These are phyloP conservation scores for Aeschynomene evenia DNA, from an alignment of 306 rosid species.

Conservation along the genomic window DNA sequence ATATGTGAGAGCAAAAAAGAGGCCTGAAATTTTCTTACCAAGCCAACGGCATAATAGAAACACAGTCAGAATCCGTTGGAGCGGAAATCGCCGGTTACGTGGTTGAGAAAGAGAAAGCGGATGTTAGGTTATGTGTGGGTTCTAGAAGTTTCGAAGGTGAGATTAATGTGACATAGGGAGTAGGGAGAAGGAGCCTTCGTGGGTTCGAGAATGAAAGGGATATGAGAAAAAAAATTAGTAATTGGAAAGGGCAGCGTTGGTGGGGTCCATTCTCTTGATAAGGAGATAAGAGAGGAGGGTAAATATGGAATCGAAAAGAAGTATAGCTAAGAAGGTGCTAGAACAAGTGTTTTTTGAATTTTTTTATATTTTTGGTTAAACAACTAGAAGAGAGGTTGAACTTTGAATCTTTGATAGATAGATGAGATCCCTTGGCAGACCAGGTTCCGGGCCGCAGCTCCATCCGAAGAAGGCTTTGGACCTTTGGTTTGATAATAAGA, in stretches of 20 bases:
- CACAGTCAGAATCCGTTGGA: neutral
- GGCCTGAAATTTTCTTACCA: conserved; percentile 4
- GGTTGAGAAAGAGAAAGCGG: conserved; percentile 22
- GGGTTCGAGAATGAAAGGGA: conserved; percentile 57
- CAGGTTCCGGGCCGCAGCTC: conserved; percentile 18
- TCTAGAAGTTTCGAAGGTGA: conserved; percentile 78
- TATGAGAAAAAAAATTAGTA: neutral
- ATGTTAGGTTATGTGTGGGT: conserved; percentile 41
- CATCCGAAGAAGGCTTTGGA: conserved; percentile 8
- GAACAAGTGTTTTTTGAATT: conserved; percentile 23
- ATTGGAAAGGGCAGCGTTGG: neutral
- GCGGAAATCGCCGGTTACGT: conserved; percentile 2
- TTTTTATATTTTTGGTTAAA: too few relatives aligned
- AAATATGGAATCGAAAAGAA: neutral
- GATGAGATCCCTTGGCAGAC: conserved; percentile 8
- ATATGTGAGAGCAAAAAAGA: neutral
- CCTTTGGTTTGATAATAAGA: conserved; percentile 21
- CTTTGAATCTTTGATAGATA: neutral
- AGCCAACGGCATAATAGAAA: conserved; percentile 6
- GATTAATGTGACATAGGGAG: conserved; percentile 27
- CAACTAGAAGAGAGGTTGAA: neutral
- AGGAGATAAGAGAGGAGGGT: neutral
- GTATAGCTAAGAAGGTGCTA: conserved; percentile 44
- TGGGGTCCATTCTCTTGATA: conserved; percentile 41
- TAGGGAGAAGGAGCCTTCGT: conserved; percentile 34